Base-by-base conservation (phyloP, 192 early-diverging fungal genomes). In the Podila epicladia region DNA sequence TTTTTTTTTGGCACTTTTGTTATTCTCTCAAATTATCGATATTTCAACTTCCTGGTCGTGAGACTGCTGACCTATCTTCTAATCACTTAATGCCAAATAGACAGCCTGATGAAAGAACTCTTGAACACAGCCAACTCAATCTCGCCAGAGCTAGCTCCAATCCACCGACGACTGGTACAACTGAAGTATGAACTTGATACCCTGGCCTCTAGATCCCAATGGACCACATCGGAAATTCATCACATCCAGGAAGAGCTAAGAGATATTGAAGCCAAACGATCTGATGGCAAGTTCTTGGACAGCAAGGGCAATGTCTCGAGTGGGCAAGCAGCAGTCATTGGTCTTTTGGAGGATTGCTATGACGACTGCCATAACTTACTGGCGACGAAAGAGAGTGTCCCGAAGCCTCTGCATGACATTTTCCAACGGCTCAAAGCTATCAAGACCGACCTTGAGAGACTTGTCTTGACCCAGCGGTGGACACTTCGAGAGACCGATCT, bases 311-410 rank as follows among this genome's bases (percentile, higher is more conserved):
- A 70, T 8, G 87, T 95, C 32, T 87, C 93, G 7, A 75, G 92
- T 28, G 96, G 96, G n/a, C 96, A 97, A 67, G 92, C 94, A 11
- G 89, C 91, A n/a, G 91, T 97, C 31, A 91, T 94, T 26, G 91
- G 89, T 1, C 74, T 97, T 24, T 62, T 97, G 60, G 95, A 95
- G 71, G 86, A 92, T 77, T 92, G 91, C 74, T 96, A 92, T 69
- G 94, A 94, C 58, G 89, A 92, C 48, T 85, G 91, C 24, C 93
- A 97, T 72, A 95, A 97, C 67, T 65, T 95, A 33, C 80, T 95
- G 78, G 94, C 88, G 9, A 87, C 91, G 57, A 89, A 90, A 29
- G 77, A 80, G 38, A 83, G 87, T 1, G 91, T 95, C 37, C 87
- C 90, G 20, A 85, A 82, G 26, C 84, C 85, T n/a, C 69, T 93